Evolutionary conservation across 306 rosid species (phyloP), one percentile per base, ranked within the genome.

Genomic region (Biancaea sappan): DNA sequence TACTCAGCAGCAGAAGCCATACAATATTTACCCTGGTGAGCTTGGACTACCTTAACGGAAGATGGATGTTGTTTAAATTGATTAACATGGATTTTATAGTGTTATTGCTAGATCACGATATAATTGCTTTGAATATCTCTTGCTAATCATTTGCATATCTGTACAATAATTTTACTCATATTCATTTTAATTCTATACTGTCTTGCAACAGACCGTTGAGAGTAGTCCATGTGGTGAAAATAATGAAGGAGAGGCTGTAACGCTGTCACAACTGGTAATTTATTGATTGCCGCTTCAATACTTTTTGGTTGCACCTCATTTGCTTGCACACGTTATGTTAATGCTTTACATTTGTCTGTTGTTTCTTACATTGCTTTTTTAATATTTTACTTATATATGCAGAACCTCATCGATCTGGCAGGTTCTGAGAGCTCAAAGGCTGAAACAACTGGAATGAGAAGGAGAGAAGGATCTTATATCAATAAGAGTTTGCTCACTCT

Each of bases 391-490:
- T 85, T 91, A 74, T 83, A 84, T 81, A 57, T 86, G 97, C 98
- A 95, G 99, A 90, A 95, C 87, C 97, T 95, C 87, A 92, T 95
- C 81, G 99, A 95, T 90, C 97, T 95, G 87, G 99, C 99, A 83
- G 99, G 99, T 83, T 95, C 99, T 57, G 99, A 95, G 87, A 95
- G 99, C 83, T 95, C 99, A 34, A 95, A 92, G 88, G 97, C 99
- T 57, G 99, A 95, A 95, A 95, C 99, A 64, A 92, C 92, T 77
- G 99, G 99, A 47, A 64, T 95, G 80, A 84, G 99, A 77, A 90
- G 99, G 81, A 95, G 91, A 87, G 99, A 95, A 83, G 99, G 99
- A 68, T 95, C 99, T 50, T 95, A 92, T 72, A 95, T 95, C 80
- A 95, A 95, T 76, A 95, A 90, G 86, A 95, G 99, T 82, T 88